Evolutionary conservation across 129 eudicot species (phyloP).

Genomic region (Lactuca sativa): DNA sequence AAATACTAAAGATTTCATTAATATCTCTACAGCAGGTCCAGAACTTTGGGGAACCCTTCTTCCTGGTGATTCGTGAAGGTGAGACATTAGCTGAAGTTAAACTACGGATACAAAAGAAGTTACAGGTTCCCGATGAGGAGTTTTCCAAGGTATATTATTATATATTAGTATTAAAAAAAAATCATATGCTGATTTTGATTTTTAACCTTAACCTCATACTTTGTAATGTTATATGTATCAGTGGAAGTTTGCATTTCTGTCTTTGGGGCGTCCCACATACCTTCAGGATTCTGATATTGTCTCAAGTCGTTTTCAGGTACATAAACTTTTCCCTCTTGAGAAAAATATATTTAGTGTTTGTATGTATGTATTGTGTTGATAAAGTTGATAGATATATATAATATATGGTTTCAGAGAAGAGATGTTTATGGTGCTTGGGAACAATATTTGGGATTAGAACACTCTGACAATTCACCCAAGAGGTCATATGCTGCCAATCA

Average conservation of each 20-base stretch:
- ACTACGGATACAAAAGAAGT: conserved; percentile 67
- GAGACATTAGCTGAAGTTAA: conserved; percentile 73
- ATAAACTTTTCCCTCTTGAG: background rate
- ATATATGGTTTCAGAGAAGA: conserved; percentile 47
- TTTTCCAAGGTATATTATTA: conserved; percentile 66
- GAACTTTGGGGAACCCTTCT: conserved; percentile 83
- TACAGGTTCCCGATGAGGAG: conserved; percentile 85
- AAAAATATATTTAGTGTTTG: background rate
- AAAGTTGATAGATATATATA: too few relatives aligned
- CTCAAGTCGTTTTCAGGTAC: conserved; percentile 78
- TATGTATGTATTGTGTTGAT: conserved; percentile 5
- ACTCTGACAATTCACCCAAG: conserved; percentile 67
- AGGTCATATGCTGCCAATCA: conserved; percentile 74
- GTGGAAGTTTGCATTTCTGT: conserved; percentile 87
- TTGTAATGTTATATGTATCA: conserved; percentile 27
- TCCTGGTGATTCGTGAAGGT: conserved; percentile 76
- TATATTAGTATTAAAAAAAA: too few relatives aligned
- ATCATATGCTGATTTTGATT: background rate
- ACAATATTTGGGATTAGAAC: conserved; percentile 87
- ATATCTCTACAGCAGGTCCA: conserved; percentile 46
- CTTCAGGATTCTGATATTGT: conserved; percentile 71
- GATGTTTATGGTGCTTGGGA: conserved; percentile 86
- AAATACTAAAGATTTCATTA: too few relatives aligned
- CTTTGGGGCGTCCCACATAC: conserved; percentile 81
- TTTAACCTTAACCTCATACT: background rate